Percentiles rank a stretch among this genome's conserved stretches.
Conservation (phyloP, 495 filamentous ascomycete genomes). For the Penicillium lividum region DNA sequence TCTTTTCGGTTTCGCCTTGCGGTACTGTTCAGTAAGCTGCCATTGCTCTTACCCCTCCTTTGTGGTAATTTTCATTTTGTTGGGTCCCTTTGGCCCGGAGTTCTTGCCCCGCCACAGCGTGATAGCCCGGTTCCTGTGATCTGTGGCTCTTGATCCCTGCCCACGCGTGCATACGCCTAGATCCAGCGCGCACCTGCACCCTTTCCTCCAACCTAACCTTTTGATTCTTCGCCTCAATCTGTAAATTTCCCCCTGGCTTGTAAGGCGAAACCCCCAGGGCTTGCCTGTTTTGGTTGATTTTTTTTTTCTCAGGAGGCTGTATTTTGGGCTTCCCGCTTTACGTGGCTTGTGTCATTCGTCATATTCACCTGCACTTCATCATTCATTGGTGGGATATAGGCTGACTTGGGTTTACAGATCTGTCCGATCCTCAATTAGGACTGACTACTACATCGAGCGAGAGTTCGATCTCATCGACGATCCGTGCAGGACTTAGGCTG, state of each 20-base stretch:
- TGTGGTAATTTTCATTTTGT: not conserved
- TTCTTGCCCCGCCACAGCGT: not conserved
- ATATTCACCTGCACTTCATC: not conserved
- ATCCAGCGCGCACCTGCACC: not conserved
- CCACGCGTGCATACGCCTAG: slow-evolving; percentile 1
- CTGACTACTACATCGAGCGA: slow-evolving; percentile 15
- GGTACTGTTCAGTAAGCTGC: not conserved
- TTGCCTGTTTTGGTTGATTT: not conserved
- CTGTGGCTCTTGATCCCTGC: slow-evolving; percentile 5
- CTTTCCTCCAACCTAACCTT: not conserved
- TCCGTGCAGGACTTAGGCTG: slow-evolving; percentile 10
- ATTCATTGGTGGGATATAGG: not conserved
- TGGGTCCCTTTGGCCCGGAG: not conserved
- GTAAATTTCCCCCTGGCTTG: slow-evolving; percentile 4
- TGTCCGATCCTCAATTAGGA: slow-evolving; percentile 11
- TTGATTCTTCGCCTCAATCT: slow-evolving; percentile 7
- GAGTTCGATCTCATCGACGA: slow-evolving; percentile 13
- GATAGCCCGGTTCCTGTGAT: slow-evolving; percentile 2
- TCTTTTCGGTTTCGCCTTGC: slow-evolving; percentile 4
- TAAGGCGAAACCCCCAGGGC: slow-evolving; percentile 2
- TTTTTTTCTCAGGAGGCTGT: not conserved
- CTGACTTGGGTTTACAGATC: slow-evolving; percentile 1
- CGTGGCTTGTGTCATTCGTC: not conserved
- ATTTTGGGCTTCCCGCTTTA: not conserved
- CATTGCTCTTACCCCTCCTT: not conserved